Evolutionary conservation across 495 filamentous ascomycete genomes (phyloP).

Genomic region (Xylaria nigripes): DNA sequence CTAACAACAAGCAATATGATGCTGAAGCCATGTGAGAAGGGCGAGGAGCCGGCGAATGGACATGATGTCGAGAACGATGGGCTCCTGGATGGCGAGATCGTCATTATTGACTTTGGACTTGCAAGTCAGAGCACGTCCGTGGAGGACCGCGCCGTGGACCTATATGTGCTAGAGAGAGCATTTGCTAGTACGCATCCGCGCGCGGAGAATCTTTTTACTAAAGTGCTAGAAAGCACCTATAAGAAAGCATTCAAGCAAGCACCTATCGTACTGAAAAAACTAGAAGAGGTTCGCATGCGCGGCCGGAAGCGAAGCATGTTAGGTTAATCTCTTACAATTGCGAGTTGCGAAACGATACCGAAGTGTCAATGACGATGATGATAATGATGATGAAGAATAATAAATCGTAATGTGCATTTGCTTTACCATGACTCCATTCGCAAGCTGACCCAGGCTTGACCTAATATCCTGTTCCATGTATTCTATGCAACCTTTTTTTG

Average conservation of each 20-base stretch:
- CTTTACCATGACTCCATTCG: not conserved
- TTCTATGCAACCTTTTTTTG: conserved; percentile 5
- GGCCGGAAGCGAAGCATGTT: conserved; percentile 98
- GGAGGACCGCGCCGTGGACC: conserved; percentile 90
- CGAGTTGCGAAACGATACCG: not conserved
- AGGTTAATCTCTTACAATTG: conserved; percentile 44
- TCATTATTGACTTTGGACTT: conserved; percentile 93
- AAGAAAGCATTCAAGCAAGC: conserved; percentile 43
- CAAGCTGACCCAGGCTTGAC: not conserved
- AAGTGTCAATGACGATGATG: not conserved
- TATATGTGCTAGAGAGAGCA: conserved; percentile 95
- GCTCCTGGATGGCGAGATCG: conserved; percentile 60
- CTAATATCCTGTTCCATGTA: not conserved
- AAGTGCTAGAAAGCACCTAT: conserved; percentile 48
- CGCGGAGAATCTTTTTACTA: conserved; percentile 66
- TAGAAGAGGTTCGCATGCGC: conserved; percentile 91
- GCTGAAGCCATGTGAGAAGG: conserved; percentile 44
- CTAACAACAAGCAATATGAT: conserved; percentile 98
- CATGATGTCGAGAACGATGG: conserved; percentile 16
- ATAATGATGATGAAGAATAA: not conserved
- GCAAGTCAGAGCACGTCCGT: conserved; percentile 74
- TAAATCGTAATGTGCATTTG: conserved; percentile 5
- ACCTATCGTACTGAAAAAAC: conserved; percentile 47
- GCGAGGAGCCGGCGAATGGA: conserved; percentile 11
- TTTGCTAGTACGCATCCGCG: conserved; percentile 91